These are phyloP conservation scores for Fusarium pilosicola DNA, from an alignment of 2,329 filamentous ascomycete species.

Conservation along the genomic window DNA sequence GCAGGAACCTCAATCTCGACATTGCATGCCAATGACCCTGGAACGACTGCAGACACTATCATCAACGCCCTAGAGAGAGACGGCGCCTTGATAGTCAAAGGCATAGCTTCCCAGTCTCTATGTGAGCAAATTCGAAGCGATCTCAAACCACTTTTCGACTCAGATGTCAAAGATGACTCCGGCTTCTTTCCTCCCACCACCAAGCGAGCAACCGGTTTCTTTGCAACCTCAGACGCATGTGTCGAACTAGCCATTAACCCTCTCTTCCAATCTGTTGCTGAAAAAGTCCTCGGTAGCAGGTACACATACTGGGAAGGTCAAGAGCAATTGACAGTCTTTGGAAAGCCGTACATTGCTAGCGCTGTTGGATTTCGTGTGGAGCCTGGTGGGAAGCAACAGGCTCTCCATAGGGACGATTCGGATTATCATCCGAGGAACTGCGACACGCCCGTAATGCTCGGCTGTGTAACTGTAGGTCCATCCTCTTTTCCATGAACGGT, in stretches of 20 bases:
- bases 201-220: neutral
- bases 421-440: neutral
- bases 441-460: neutral
- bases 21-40: fast-evolving
- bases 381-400: neutral
- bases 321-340: neutral
- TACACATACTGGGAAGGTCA: neutral
- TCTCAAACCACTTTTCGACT: fast-evolving
- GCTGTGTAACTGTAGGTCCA: neutral
- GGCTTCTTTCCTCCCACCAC: neutral
- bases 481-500: too few relatives aligned
- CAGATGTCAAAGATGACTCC: neutral
- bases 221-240: neutral
- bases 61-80: neutral
- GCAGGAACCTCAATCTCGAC: neutral
- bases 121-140: fast-evolving
- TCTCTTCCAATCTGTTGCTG: fast-evolving
- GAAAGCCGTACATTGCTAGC: neutral
- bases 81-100: neutral
- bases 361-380: neutral
- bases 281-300: fast-evolving
- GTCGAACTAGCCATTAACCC: neutral
- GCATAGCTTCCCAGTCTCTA: neutral
- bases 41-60: fast-evolving
- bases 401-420: neutral